These are phyloP conservation scores for Clavispora phyllophila DNA, from an alignment of 805 yeast genomes.

Conservation along the genomic window DNA sequence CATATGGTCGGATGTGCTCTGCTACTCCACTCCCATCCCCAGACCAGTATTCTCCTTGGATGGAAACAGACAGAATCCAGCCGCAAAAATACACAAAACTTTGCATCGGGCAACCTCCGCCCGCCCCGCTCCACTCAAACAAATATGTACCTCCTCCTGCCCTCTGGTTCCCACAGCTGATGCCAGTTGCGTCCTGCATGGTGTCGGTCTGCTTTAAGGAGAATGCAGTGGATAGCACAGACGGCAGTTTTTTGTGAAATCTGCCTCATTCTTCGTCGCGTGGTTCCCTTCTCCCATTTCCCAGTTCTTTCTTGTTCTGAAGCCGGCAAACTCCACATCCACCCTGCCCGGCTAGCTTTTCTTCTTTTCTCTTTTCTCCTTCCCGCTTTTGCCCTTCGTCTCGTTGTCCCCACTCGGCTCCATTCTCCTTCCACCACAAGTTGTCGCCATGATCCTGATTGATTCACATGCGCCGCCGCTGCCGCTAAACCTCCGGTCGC, in stretches of 20 bases:
- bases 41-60: too few relatives aligned
- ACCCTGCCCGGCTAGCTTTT: too few relatives aligned
- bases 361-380: too few relatives aligned
- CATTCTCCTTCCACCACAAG: background rate
- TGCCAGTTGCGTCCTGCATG: too few relatives aligned
- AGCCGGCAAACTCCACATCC: background rate
- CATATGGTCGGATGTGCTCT: too few relatives aligned
- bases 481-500: background rate
- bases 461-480: background rate
- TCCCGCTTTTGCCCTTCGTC: background rate
- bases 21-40: too few relatives aligned
- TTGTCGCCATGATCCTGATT: background rate
- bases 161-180: too few relatives aligned
- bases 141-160: background rate
- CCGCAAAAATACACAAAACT: too few relatives aligned
- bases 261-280: background rate
- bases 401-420: background rate
- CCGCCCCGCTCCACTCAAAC: too few relatives aligned
- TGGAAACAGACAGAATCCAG: too few relatives aligned
- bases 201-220: background rate
- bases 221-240: background rate
- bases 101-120: too few relatives aligned
- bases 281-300: background rate
- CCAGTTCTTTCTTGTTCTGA: background rate
- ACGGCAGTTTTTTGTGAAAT: background rate